Percentiles rank a stretch among this genome's conserved stretches.
Evolutionary conservation across 2,329 filamentous ascomycete genomes (phyloP).

Genomic region (Elsinoe arachidis): DNA sequence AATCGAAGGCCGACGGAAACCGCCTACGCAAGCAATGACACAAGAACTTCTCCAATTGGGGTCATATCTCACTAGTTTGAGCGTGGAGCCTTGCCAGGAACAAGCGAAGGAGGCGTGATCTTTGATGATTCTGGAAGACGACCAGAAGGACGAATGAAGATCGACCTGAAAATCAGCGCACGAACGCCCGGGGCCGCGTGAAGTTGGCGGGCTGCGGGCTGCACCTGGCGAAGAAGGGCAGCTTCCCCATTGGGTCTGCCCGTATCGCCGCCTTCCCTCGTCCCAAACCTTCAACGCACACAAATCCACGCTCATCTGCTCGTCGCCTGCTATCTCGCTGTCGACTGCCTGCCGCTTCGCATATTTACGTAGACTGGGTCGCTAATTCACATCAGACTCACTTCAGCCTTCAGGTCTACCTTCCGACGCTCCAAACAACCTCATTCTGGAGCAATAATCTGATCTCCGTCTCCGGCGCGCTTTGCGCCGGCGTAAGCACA

Average conservation of each 20-base stretch:
- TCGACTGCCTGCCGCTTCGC: not conserved
- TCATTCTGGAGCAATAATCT: conserved; percentile 3
- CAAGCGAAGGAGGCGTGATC: not conserved
- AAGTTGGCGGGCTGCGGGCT: too few relatives aligned
- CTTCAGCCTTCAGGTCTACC: not conserved
- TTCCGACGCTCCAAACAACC: not conserved
- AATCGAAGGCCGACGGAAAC: conserved; percentile 10
- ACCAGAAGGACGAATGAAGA: conserved; percentile 4
- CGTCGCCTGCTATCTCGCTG: conserved; percentile 1
- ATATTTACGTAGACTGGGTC: not conserved
- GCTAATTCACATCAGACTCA: not conserved
- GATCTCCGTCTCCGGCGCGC: conserved; percentile 12
- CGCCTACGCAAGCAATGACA: conserved; percentile 2
- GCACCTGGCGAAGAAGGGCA: not conserved
- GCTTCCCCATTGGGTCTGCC: conserved; percentile 8
- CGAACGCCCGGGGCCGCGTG: conserved; percentile 1
- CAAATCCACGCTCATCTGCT: conserved; percentile 2
- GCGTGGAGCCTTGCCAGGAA: conserved; percentile 2
- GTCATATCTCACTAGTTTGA: conserved; percentile 3
- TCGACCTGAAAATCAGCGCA: conserved; percentile 2
- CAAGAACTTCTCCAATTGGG: not conserved
- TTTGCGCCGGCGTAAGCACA: conserved; percentile 12
- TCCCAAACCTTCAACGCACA: conserved; percentile 6
- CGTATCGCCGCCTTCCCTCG: conserved; percentile 4
- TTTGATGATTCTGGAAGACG: conserved; percentile 6